These are phyloP conservation scores for Aspergillus fumigatiaffinis DNA, from an alignment of 2,329 filamentous ascomycete species.

Conservation along the genomic window DNA sequence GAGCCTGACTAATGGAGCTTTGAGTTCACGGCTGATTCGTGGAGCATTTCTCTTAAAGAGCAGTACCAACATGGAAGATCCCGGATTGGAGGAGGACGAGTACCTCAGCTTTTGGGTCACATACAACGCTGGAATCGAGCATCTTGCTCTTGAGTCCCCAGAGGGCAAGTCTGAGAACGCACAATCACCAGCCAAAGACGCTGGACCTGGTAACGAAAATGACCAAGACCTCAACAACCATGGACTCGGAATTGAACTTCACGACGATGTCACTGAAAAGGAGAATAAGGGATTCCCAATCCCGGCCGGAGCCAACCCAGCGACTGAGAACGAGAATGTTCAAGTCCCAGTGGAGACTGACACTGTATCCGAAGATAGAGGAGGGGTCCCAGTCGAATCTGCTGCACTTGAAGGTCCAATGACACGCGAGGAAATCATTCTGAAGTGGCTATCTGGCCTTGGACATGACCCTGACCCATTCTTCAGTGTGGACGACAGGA, in stretches of 20 bases:
- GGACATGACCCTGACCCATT: background rate
- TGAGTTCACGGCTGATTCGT: background rate
- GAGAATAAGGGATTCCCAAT: background rate
- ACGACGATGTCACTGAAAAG: background rate
- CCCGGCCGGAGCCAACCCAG: background rate
- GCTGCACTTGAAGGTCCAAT: background rate
- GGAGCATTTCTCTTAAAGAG: background rate
- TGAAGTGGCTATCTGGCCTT: background rate
- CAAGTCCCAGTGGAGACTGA: background rate
- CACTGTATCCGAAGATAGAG: background rate
- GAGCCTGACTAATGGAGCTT: background rate
- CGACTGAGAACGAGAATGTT: background rate
- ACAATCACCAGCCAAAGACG: background rate
- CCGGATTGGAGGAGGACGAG: background rate
- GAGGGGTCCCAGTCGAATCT: background rate
- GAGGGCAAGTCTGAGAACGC: background rate
- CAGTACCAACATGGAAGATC: background rate
- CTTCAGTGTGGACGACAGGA: background rate
- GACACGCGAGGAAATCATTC: background rate
- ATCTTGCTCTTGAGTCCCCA: background rate
- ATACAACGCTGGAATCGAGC: background rate
- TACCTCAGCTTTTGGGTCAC: background rate
- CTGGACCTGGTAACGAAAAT: background rate
- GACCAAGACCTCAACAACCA: background rate
- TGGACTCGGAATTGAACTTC: background rate